Conservation (phyloP, 1,139 yeast genomes). For the Pichia norvegensis region DNA sequence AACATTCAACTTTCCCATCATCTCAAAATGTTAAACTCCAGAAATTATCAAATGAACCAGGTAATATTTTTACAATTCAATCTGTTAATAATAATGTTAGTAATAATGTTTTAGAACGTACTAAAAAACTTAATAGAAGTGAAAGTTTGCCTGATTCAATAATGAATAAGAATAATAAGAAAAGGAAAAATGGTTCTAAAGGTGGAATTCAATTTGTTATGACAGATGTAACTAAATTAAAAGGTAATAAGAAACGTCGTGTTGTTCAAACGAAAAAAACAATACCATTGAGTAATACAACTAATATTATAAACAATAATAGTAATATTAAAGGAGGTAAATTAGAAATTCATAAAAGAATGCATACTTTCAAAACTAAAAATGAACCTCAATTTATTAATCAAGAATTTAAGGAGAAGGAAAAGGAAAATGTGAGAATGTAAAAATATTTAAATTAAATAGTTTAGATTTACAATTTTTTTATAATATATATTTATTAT, state of each 20-base stretch:
- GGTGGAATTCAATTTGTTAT: conserved; percentile 13
- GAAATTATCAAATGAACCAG: neutral
- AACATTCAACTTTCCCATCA: conserved; percentile 3
- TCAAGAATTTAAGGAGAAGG: neutral
- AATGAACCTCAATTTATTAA: neutral
- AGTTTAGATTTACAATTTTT: neutral
- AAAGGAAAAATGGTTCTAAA: conserved; percentile 1
- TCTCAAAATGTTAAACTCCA: neutral
- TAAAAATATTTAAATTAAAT: no score
- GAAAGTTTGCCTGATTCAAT: conserved; percentile 4
- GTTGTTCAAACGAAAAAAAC: neutral
- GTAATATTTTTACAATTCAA: neutral
- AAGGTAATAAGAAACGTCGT: conserved; percentile 10
- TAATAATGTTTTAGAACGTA: neutral
- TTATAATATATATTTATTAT: neutral
- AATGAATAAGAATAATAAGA: neutral
- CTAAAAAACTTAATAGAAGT: conserved; percentile 4
- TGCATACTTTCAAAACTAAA: neutral
- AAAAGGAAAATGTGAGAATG: conserved; percentile 1
- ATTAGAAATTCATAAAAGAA: neutral
- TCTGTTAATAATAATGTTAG: neutral
- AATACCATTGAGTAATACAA: conserved; percentile 13
- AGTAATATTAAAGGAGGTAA: neutral
- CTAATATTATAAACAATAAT: conserved; percentile 10
- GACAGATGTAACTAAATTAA: conserved; percentile 14